These are phyloP conservation scores for Melanogaster broomeanus DNA, from an alignment of 768 basidiomycete genomes.

Conservation along the genomic window DNA sequence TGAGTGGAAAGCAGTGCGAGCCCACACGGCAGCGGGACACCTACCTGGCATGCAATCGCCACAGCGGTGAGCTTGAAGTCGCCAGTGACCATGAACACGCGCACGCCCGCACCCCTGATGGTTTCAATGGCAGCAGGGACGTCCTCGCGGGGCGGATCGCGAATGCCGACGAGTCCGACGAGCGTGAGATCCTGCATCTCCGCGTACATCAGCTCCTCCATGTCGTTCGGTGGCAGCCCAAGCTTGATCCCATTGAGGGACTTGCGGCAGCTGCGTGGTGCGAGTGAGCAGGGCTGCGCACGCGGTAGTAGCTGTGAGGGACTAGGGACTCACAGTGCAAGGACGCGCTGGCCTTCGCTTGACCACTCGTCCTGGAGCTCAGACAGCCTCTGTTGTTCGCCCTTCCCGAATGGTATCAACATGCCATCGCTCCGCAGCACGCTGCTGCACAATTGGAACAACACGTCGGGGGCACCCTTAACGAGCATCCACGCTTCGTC, in stretches of 20 bases:
- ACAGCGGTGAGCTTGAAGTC: constrained; percentile 56
- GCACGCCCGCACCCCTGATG: constrained; percentile 52
- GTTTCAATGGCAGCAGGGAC: constrained; percentile 46
- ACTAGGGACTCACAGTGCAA: constrained; percentile 38
- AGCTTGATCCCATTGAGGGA: constrained; percentile 19
- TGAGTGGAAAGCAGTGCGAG: no score
- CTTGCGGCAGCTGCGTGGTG: constrained; percentile 31
- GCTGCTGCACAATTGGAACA: constrained; percentile 40
- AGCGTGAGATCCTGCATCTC: constrained; percentile 44
- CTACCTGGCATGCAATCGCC: constrained; percentile 50
- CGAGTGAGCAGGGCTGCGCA: no score
- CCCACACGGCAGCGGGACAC: constrained; percentile 4
- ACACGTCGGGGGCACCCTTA: constrained; percentile 62
- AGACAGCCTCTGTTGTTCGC: constrained; percentile 21
- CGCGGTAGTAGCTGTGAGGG: no score
- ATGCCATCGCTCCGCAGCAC: constrained; percentile 35
- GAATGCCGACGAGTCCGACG: constrained; percentile 54
- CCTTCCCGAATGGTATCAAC: constrained; percentile 30
- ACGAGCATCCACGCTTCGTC: constrained; percentile 40
- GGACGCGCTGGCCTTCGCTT: constrained; percentile 52
- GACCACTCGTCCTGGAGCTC: constrained; percentile 45
- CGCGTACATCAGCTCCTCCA: constrained; percentile 41
- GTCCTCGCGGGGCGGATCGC: constrained; percentile 59
- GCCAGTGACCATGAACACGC: constrained; percentile 60
- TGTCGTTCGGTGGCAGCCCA: constrained; percentile 20